Evolutionary conservation across 1,284 basidiomycete species (phyloP), one percentile per base, ranked within the genome.

Genomic region (Ustilago bromivora): DNA sequence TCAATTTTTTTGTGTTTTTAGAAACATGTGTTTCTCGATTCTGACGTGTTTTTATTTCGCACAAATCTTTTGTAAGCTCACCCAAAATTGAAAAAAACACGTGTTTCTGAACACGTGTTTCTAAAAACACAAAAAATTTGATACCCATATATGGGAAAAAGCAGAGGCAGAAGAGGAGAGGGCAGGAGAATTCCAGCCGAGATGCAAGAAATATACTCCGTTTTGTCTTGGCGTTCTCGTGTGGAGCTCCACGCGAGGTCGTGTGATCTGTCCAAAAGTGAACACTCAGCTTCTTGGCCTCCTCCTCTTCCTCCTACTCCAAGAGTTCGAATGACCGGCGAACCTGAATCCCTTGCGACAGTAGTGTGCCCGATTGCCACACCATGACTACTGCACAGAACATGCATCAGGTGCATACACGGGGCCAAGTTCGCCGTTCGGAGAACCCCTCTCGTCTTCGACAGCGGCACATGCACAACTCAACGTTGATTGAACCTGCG

Each of bases 151-250:
- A 28, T 46, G 3, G n/a, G n/a, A 46, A 7, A 46, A 7, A n/a
- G 43, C 6, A 19, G 43, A n/a, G 49, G 49, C 49, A 51, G 46
- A 13, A 49, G n/a, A 49, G 46, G 11, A 49, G n/a, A 36, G 23
- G n/a, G 23, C 12, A 34, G 35, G 17, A 56, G 35, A 31, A 9
- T 58, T 58, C 57, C 46, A 58, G 19, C 49, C 62, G 49, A 43
- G 46, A 7, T 28, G 28, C 49, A 51, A 19, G 55, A 40, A 47
- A 57, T 57, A 9, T 13, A 52, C 61, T 57, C 55, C 54, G 53
- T 28, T 36, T 58, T 57, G 57, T 34, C 52, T 35, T 54, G 34
- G 31, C 52, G 36, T 36, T 31, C 15, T 54, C 52, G 34, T 34
- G 56, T 57, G 56, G 56, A 46, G 13, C 19, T 28, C 56, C 35